Base-by-base conservation (phyloP, 805 yeast genomes). In the Vanderwaltozyma polyspora region DNA sequence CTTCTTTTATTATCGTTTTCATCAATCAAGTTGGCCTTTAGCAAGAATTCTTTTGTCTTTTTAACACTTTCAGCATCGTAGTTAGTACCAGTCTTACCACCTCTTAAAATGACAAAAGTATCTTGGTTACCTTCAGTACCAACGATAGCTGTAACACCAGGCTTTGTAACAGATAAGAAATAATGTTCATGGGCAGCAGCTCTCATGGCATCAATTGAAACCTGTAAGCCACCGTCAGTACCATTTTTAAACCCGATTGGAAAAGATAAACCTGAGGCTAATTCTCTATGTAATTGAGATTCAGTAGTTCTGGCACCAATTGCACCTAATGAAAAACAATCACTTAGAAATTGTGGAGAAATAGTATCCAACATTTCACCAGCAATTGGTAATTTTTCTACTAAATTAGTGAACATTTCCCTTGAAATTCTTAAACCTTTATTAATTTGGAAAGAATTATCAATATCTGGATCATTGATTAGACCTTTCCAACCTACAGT, bases 401-500 rank as follows among this genome's bases (percentile, higher is more conserved):
- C 91, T 52, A 89, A 69, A 37, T 82, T 76, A 27, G 76, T 77
- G 62, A 81, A 89, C 59, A 91, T 71, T 55, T 80, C 72, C 66
- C 98, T 78, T 10, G 96, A 74, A 26, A 83, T 72, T 51, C 85
- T 75, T 45, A 89, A 70, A 52, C 98, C 98, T 64, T 85, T 84
- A 73, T 89, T 89, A 60, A 89, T 91, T 59, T 89, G 80, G 74
- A 80, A 91, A 32, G 95, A 69, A 53, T 82, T 81, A 62, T 89
- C 84, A 41, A 89, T 74, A 53, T 89, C 94, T 31, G 98, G 98
- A 63, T 89, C 98, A 61, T 89, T 89, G 58, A 89, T 86, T 52
- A 89, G 69, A 51, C 98, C 98, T 64, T 89, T 89, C 98, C 98
- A 89, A 45, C 98, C 98, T 36, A 89, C 97, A 17, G 97, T 89